phyloP scores from a whole-genome alignment of 2,329 filamentous ascomycete species.

The Biscogniauxia mediterranea region DNA sequence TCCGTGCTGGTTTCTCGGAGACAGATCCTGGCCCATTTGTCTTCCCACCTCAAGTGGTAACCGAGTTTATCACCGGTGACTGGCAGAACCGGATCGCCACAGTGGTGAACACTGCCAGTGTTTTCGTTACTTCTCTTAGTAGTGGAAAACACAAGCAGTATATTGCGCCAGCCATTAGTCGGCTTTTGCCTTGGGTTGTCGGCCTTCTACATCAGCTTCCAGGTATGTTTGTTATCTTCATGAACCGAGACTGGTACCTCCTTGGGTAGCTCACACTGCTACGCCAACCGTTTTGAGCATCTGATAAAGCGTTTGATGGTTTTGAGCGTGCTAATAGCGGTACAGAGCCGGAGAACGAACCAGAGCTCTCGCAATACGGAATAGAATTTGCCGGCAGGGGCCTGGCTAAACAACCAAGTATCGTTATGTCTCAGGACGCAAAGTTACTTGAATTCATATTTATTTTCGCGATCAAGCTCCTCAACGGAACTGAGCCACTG shows the following conservation, averaged over 20 bases:
- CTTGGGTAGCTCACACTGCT: not conserved
- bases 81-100: constrained; percentile 64
- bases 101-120: constrained; percentile 69
- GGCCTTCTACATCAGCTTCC: constrained; percentile 61
- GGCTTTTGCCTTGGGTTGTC: constrained; percentile 61
- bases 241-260: not conserved
- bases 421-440: constrained; percentile 59
- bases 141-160: constrained; percentile 41
- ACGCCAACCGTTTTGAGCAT: not conserved
- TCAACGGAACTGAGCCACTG: constrained; percentile 70
- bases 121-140: constrained; percentile 62
- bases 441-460: constrained; percentile 65
- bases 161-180: constrained; percentile 47
- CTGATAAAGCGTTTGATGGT: not conserved
- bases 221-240: constrained; percentile 35
- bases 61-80: constrained; percentile 60
- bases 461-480: constrained; percentile 66
- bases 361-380: constrained; percentile 69
- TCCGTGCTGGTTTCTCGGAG: constrained; percentile 75
- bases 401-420: constrained; percentile 57
- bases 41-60: constrained; percentile 64
- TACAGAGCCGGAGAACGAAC: constrained; percentile 59
- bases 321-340: constrained; percentile 9
- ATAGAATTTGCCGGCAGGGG: constrained; percentile 70
- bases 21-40: constrained; percentile 74